Percentiles rank a stretch among this genome's conserved stretches.
phyloP scores from a whole-genome alignment of 805 yeast species.

The Ogataea pini region DNA sequence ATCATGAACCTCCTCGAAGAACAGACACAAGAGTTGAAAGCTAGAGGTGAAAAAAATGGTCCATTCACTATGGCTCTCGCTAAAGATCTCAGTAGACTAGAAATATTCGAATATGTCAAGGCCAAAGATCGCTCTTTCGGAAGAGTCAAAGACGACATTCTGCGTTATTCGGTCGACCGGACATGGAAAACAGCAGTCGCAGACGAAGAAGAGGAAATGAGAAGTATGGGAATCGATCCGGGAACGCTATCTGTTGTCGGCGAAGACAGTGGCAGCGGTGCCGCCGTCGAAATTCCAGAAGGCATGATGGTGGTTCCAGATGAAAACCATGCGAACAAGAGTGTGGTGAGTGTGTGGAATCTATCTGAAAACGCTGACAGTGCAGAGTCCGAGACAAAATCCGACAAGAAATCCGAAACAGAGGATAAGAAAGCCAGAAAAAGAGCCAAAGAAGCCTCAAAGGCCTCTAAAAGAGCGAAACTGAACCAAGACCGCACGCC shows the following conservation, averaged over 20 bases:
- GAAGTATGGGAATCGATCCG: constrained; percentile 33
- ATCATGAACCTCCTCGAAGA: constrained; percentile 62
- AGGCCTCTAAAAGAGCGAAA: constrained; percentile 31
- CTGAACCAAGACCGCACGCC: constrained; percentile 62
- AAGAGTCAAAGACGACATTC: constrained; percentile 63
- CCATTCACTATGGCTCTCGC: constrained; percentile 54
- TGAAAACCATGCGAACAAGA: constrained; percentile 70
- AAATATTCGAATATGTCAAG: constrained; percentile 61
- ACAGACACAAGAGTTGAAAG: constrained; percentile 47
- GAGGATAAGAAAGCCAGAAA: constrained; percentile 42
- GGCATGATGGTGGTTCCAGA: constrained; percentile 68
- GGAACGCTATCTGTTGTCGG: constrained; percentile 7
- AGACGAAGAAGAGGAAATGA: constrained; percentile 63
- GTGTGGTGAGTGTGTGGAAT: constrained; percentile 74
- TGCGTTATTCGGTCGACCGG: constrained; percentile 65
- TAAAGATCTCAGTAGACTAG: constrained; percentile 51
- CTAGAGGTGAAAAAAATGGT: constrained; percentile 40
- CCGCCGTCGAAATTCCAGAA: constrained; percentile 10
- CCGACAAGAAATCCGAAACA: constrained; percentile 4
- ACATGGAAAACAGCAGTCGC: constrained; percentile 54
- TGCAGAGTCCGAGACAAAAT: neutral
- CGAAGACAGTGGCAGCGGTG: constrained; percentile 28
- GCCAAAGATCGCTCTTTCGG: constrained; percentile 64
- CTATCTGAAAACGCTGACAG: neutral
- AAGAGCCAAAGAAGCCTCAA: constrained; percentile 42